These are phyloP conservation scores for Penicillium fimorum DNA, from an alignment of 495 filamentous ascomycete species.

Conservation along the genomic window DNA sequence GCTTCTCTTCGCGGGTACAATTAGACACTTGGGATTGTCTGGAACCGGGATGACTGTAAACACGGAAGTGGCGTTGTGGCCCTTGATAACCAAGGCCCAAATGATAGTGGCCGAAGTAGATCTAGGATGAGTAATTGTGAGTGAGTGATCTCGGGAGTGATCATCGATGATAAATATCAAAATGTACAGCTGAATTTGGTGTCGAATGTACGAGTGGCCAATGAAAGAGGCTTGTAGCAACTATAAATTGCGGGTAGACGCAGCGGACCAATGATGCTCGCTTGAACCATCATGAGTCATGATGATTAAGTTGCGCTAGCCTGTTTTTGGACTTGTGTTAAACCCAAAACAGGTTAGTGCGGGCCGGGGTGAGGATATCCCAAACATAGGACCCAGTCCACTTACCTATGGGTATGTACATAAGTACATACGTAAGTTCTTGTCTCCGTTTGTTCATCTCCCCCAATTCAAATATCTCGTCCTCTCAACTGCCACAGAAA, in stretches of 20 bases:
- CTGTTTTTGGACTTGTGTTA: neutral
- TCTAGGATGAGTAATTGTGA: too few species aligned
- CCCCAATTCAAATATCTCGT: neutral
- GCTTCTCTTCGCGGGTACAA: too few species aligned
- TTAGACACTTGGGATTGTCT: too few species aligned
- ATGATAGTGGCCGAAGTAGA: too few species aligned
- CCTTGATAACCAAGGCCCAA: too few species aligned
- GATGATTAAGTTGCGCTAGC: neutral
- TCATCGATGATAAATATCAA: too few species aligned
- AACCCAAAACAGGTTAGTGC: neutral
- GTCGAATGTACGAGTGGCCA: too few species aligned
- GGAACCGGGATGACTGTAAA: too few species aligned
- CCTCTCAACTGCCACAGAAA: neutral
- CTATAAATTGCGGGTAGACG: neutral
- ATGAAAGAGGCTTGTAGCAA: neutral
- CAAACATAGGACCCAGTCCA: neutral
- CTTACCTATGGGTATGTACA: too few species aligned
- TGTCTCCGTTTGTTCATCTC: neutral
- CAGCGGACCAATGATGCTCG: neutral
- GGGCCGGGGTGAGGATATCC: neutral
- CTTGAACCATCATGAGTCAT: neutral
- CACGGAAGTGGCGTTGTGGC: too few species aligned
- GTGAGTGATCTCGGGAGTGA: too few species aligned
- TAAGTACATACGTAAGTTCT: neutral
- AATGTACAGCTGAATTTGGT: too few species aligned